These are phyloP conservation scores for Rhodamnia rubescens DNA, from an alignment of 345 rosid genomes.

Conservation along the genomic window DNA sequence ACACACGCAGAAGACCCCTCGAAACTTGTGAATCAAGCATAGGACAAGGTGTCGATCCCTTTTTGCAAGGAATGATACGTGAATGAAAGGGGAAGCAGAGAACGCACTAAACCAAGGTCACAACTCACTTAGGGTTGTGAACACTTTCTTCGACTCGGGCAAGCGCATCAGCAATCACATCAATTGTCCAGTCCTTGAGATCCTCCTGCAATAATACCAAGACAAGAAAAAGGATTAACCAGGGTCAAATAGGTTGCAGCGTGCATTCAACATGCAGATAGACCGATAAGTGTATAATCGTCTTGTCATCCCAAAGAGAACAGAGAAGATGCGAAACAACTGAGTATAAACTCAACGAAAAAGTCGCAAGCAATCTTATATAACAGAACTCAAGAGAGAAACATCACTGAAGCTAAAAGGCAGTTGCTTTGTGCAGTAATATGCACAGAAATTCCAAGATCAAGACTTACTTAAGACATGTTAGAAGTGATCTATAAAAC, in stretches of 20 bases:
- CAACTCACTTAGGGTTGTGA: conserved; percentile 16
- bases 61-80: not conserved
- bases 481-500: not conserved
- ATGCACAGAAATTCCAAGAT: not conserved
- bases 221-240: not conserved
- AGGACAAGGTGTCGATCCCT: not conserved
- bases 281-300: not conserved
- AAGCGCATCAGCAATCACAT: conserved; percentile 66
- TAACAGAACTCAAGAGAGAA: not conserved
- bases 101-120: not conserved
- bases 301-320: not conserved
- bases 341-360: not conserved
- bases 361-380: not conserved
- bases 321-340: not conserved
- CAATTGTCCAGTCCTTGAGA: conserved; percentile 83
- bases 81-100: not conserved
- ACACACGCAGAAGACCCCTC: not conserved
- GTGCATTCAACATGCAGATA: not conserved
- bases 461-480: not conserved
- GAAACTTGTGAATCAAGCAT: not conserved
- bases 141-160: conserved; percentile 67
- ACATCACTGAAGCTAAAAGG: not conserved
- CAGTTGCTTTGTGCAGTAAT: not conserved
- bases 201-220: conserved; percentile 40
- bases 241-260: not conserved